Evolutionary conservation across 257 asterid species (phyloP).

Genomic region (Sherardia arvensis): DNA sequence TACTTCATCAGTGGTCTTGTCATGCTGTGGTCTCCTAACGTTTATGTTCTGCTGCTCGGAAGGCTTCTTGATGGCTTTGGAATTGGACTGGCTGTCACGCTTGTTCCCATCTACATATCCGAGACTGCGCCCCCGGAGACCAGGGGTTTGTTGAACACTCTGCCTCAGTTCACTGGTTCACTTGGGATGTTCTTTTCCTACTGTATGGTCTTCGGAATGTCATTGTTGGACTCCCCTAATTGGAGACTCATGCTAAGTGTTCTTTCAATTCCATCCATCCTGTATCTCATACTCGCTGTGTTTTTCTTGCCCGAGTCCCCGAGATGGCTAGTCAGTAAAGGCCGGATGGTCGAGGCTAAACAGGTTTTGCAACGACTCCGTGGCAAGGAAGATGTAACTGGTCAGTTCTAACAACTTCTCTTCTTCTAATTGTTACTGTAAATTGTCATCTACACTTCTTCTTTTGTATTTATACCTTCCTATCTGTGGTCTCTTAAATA

Average conservation of each 20-base stretch:
- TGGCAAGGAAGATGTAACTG: conserved; percentile 51
- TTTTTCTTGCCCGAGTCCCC: conserved; percentile 73
- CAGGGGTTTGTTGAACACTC: conserved; percentile 55
- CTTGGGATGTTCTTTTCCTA: conserved; percentile 46
- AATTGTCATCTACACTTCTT: neutral
- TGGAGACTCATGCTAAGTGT: conserved; percentile 68
- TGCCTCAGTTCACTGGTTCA: conserved; percentile 55
- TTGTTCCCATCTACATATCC: conserved; percentile 54
- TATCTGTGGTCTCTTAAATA: neutral
- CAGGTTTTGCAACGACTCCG: conserved; percentile 49
- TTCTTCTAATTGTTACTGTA: neutral
- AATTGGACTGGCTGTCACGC: conserved; percentile 49
- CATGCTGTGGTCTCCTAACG: conserved; percentile 66
- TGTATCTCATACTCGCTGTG: conserved; percentile 31
- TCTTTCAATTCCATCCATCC: conserved; percentile 38
- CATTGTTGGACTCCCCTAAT: conserved; percentile 36
- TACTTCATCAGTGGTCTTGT: conserved; percentile 44
- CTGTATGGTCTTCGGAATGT: conserved; percentile 52
- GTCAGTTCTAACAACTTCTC: conserved; percentile 22
- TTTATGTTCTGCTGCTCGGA: conserved; percentile 40
- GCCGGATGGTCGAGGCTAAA: conserved; percentile 47
- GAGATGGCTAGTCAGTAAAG: conserved; percentile 72
- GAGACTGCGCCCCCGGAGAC: conserved; percentile 64
- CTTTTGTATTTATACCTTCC: neutral
- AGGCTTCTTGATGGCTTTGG: conserved; percentile 64